Conservation (phyloP, 2,329 filamentous ascomycete species). For the Colletotrichum tamarilloi region DNA sequence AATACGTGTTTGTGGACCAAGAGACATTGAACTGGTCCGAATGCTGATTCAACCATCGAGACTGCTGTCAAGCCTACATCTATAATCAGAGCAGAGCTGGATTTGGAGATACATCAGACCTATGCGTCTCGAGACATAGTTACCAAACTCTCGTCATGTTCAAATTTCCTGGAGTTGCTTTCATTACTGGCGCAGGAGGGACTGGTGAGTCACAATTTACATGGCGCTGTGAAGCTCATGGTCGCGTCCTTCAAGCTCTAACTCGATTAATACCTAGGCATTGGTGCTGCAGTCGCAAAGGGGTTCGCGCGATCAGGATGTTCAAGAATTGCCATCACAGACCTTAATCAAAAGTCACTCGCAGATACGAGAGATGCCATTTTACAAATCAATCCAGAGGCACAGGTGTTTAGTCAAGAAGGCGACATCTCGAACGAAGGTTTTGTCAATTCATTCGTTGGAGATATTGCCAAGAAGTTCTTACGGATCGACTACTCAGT, state of each 20-base stretch:
- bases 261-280: slow-evolving; percentile 51
- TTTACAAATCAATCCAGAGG: slow-evolving; percentile 45
- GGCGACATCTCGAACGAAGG: slow-evolving; percentile 61
- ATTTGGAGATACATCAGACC: neutral
- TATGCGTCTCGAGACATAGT: neutral
- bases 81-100: neutral
- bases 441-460: slow-evolving; percentile 53
- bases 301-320: slow-evolving; percentile 63
- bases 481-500: slow-evolving; percentile 66
- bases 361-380: slow-evolving; percentile 48
- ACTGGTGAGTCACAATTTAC: slow-evolving; percentile 47
- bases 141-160: slow-evolving; percentile 13
- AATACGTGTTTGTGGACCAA: neutral
- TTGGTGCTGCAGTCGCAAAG: slow-evolving; percentile 63
- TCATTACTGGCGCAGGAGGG: slow-evolving; percentile 60
- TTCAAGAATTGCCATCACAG: slow-evolving; percentile 63
- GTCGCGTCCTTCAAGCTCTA: neutral
- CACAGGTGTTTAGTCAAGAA: slow-evolving; percentile 45
- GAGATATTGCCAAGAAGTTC: slow-evolving; percentile 47
- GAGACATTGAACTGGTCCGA: neutral
- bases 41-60: neutral
- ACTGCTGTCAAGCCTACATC: neutral
- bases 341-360: slow-evolving; percentile 56
- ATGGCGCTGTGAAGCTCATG: neutral
- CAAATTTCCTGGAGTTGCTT: slow-evolving; percentile 55